Evolutionary conservation across 2,329 filamentous ascomycete genomes (phyloP).

Genomic region (Colletotrichum sp.): DNA sequence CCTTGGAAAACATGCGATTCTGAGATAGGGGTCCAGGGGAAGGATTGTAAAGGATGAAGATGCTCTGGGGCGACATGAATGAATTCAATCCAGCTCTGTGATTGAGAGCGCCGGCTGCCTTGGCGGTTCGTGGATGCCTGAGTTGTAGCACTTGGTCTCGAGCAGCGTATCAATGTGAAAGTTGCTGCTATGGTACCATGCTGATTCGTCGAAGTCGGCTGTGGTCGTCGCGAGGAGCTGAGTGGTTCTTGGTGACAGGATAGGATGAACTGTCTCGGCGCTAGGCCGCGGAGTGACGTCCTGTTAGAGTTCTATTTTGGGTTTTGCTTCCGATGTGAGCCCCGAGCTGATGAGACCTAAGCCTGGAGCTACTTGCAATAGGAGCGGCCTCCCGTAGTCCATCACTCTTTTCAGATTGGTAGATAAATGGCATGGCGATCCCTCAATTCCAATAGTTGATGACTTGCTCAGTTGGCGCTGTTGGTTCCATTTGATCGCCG

Average conservation of each 20-base stretch:
- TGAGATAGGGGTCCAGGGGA: not conserved
- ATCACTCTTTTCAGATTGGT: not conserved
- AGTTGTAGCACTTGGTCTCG: not conserved
- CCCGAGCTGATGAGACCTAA: not conserved
- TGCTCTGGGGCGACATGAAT: not conserved
- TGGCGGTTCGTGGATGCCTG: not conserved
- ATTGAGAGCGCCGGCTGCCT: not conserved
- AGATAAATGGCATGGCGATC: not conserved
- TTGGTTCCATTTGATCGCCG: not conserved
- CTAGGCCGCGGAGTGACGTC: not conserved
- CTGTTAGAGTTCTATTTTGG: not conserved
- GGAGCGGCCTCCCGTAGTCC: accelerated
- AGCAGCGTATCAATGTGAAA: not conserved
- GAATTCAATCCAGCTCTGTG: not conserved
- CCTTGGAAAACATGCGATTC: not conserved
- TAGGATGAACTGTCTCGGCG: not conserved
- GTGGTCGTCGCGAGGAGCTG: not conserved
- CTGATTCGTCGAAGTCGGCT: not conserved
- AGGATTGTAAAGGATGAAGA: not conserved
- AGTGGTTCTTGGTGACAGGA: not conserved
- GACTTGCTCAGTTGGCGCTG: not conserved
- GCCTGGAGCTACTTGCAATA: not conserved
- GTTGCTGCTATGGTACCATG: not conserved
- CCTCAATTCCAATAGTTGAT: no score
- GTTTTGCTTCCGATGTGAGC: not conserved